Percentiles rank a stretch among this genome's conserved stretches.
phyloP scores from a whole-genome alignment of 192 early-diverging fungal genomes.

The Linnemannia elongata region DNA sequence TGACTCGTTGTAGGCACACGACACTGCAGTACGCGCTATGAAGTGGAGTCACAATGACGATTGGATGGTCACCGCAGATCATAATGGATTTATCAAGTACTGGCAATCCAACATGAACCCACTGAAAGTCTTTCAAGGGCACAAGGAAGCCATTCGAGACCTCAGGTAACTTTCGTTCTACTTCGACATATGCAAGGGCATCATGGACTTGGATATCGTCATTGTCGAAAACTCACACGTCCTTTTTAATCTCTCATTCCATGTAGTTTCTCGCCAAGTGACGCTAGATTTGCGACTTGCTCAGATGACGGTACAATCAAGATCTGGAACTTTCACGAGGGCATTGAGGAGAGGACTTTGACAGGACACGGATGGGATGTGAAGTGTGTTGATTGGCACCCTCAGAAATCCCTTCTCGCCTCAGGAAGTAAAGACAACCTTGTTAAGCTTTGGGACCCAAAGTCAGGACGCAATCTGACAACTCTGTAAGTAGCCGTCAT shows the following conservation, averaged over 20 bases:
- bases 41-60: conserved; percentile 96
- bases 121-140: conserved; percentile 88
- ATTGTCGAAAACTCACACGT: background rate
- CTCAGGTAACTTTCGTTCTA: conserved; percentile 65
- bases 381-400: conserved; percentile 98
- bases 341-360: conserved; percentile 83
- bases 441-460: conserved; percentile 98
- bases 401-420: conserved; percentile 90
- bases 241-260: background rate
- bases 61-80: conserved; percentile 95
- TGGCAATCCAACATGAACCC: conserved; percentile 98
- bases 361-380: conserved; percentile 98
- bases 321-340: conserved; percentile 94
- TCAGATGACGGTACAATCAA: conserved; percentile 97
- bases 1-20: conserved; percentile 79
- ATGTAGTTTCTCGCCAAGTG: conserved; percentile 88
- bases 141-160: conserved; percentile 92
- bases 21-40: conserved; percentile 95
- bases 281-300: conserved; percentile 94
- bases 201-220: too few species aligned
- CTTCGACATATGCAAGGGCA: background rate
- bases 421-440: conserved; percentile 96
- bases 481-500: conserved; percentile 73
- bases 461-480: conserved; percentile 85
- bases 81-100: conserved; percentile 95